phyloP scores from a whole-genome alignment of 1,284 basidiomycete genomes.

The Rhodotorula sp. region DNA sequence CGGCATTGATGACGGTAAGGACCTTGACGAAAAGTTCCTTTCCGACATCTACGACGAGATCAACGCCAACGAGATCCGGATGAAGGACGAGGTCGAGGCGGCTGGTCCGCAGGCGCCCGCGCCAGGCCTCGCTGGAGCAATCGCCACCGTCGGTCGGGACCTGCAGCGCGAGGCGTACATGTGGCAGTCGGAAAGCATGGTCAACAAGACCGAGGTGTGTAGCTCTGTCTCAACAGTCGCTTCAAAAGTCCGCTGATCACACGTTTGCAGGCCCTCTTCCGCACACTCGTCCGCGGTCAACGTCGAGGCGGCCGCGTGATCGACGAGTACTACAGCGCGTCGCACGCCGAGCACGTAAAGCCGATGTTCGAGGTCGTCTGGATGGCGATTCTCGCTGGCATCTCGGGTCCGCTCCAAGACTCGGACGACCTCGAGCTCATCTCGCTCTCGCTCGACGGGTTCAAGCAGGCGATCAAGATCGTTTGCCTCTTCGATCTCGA shows the following conservation, averaged over 20 bases:
- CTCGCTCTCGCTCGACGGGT: constrained; percentile 87
- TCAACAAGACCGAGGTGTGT: constrained; percentile 84
- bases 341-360: constrained; percentile 87
- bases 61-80: constrained; percentile 83
- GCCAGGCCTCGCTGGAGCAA: constrained; percentile 70
- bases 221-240: constrained; percentile 11
- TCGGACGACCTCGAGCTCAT: constrained; percentile 82
- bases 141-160: constrained; percentile 86
- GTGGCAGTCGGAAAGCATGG: constrained; percentile 89
- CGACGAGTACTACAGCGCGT: constrained; percentile 91
- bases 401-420: constrained; percentile 81
- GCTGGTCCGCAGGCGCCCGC: constrained; percentile 53
- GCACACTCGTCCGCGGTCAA: constrained; percentile 82
- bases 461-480: constrained; percentile 87
- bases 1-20: constrained; percentile 84
- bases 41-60: constrained; percentile 83
- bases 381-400: constrained; percentile 91
- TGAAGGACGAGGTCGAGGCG: constrained; percentile 90
- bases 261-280: constrained; percentile 71
- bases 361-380: constrained; percentile 99
- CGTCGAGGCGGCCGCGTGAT: constrained; percentile 61
- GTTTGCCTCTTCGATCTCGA: constrained; percentile 94
- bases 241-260: background rate
- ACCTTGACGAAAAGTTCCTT: constrained; percentile 82
- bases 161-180: constrained; percentile 91